Percentiles rank a stretch among this genome's conserved stretches.
These are phyloP conservation scores for Mucor saturninus DNA, from an alignment of 371 early-diverging fungal species.

Conservation along the genomic window DNA sequence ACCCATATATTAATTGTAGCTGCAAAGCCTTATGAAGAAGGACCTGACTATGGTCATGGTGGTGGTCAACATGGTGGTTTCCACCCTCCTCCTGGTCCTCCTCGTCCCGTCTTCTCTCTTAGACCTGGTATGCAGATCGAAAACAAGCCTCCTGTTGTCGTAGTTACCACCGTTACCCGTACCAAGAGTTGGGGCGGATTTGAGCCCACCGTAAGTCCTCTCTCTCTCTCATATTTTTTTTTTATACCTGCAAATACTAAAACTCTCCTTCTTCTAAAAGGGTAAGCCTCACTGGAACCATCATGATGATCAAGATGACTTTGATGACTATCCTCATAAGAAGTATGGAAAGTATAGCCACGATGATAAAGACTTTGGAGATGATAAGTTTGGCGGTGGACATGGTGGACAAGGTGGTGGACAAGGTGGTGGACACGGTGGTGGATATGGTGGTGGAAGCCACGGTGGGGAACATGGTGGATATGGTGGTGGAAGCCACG, in stretches of 20 bases:
- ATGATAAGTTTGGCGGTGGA: not conserved
- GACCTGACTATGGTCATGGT: no score
- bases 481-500: no score
- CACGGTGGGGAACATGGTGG: no score
- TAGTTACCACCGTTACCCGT: constrained; percentile 21
- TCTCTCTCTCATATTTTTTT: not conserved
- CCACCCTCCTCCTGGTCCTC: not conserved
- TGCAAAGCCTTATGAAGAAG: not conserved
- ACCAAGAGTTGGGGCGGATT: constrained; percentile 1
- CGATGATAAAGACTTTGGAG: not conserved
- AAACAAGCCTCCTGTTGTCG: constrained; percentile 24
- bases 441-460: not conserved
- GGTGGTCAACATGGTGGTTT: no score
- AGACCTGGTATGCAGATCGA: constrained; percentile 9
- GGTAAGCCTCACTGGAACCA: no score
- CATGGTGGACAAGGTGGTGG: not conserved
- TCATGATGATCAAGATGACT: no score
- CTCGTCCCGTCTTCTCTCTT: not conserved
- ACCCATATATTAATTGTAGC: not conserved
- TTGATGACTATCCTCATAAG: no score
- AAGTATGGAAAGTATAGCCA: no score
- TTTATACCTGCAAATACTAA: not conserved
- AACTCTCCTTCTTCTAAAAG: no score
- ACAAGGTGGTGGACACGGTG: not conserved
- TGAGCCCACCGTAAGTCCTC: constrained; percentile 8